Evolutionary conservation across 1,284 basidiomycete species (phyloP).

Genomic region (Cutaneotrichosporon sp.): DNA sequence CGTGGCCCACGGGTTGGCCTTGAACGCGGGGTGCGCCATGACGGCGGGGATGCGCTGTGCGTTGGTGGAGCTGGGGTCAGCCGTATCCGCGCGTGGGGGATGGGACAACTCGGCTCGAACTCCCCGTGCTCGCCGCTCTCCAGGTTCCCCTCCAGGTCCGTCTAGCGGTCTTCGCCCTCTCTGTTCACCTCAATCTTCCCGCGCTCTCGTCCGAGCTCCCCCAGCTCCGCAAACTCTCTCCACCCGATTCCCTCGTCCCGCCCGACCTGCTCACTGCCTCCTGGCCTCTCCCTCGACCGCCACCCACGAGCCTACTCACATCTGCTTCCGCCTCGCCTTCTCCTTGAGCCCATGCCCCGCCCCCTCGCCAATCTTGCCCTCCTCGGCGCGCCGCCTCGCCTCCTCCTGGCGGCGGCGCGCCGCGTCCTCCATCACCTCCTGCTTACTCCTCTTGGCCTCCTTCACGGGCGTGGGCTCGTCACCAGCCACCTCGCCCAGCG

Average conservation of each 20-base stretch:
- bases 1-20: constrained; percentile 51
- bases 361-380: constrained; percentile 47
- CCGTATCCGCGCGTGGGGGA: too few species aligned
- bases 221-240: too few species aligned
- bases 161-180: too few species aligned
- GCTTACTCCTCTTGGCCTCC: constrained; percentile 15
- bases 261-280: too few species aligned
- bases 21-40: constrained; percentile 48
- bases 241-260: too few species aligned
- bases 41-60: constrained; percentile 47
- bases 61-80: constrained; percentile 34
- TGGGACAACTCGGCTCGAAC: too few species aligned
- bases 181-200: too few species aligned
- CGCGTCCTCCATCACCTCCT: constrained; percentile 16
- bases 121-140: too few species aligned
- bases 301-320: too few species aligned
- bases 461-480: neutral
- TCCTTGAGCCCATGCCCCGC: constrained; percentile 46
- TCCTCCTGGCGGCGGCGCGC: constrained; percentile 18
- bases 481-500: constrained; percentile 31
- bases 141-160: too few species aligned
- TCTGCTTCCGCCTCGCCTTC: constrained; percentile 45
- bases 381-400: constrained; percentile 23
- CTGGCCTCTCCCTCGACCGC: too few species aligned
- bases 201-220: too few species aligned